These are phyloP conservation scores for Mariannaea sp. DNA, from an alignment of 2,329 filamentous ascomycete species.

Conservation along the genomic window DNA sequence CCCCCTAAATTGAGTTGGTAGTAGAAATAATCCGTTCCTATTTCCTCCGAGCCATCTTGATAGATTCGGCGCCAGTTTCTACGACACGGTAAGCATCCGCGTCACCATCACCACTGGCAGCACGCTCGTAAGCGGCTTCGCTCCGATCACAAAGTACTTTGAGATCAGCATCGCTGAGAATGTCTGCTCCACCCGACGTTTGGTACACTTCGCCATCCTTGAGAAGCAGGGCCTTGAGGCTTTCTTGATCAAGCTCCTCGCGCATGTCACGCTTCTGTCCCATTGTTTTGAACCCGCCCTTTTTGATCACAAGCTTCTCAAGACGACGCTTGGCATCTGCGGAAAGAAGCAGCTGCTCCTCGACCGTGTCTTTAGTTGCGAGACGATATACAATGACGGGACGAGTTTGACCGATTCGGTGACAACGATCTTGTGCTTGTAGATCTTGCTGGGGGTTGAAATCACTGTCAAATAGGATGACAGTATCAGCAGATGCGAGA, in stretches of 20 bases:
- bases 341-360: conserved; percentile 82
- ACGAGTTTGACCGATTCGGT: conserved; percentile 89
- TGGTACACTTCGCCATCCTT: conserved; percentile 73
- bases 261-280: conserved; percentile 61
- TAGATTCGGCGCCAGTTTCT: conserved; percentile 69
- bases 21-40: neutral
- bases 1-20: no score
- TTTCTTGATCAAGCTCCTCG: conserved; percentile 64
- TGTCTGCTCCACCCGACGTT: conserved; percentile 61
- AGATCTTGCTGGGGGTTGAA: conserved; percentile 98
- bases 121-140: conserved; percentile 67
- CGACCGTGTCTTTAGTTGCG: conserved; percentile 90
- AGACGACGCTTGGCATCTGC: conserved; percentile 90
- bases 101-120: conserved; percentile 77
- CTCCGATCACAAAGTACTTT: conserved; percentile 77
- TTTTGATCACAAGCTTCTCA: conserved; percentile 94
- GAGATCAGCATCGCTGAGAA: conserved; percentile 78
- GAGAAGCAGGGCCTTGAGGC: conserved; percentile 64
- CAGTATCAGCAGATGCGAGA: conserved; percentile 86
- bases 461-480: conserved; percentile 85
- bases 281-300: conserved; percentile 80
- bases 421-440: conserved; percentile 93
- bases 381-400: conserved; percentile 94
- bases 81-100: conserved; percentile 76
- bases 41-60: conserved; percentile 46